phyloP scores from a whole-genome alignment of 306 rosid genomes.

The Boehmeria nivea region DNA sequence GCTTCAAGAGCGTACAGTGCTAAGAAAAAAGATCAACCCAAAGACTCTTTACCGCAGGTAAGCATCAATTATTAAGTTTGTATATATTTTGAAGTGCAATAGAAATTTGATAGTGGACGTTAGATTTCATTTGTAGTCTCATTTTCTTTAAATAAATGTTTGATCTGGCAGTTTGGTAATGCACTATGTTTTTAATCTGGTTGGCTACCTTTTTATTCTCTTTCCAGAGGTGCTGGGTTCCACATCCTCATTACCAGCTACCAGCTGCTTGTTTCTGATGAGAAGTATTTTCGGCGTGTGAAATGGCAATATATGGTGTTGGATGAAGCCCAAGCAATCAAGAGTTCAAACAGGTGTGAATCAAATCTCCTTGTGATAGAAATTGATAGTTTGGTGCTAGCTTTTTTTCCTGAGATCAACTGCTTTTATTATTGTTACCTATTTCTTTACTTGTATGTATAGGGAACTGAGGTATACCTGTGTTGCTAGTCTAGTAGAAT shows the following conservation, averaged over 20 bases:
- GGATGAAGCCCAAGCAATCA: constrained; percentile 99
- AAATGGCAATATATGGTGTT: constrained; percentile 99
- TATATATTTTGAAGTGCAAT: constrained; percentile 2
- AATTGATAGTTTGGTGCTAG: neutral
- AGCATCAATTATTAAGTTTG: constrained; percentile 15
- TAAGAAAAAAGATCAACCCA: constrained; percentile 83
- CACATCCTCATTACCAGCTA: constrained; percentile 96
- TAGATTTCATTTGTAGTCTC: too few relatives aligned
- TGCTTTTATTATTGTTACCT: neutral
- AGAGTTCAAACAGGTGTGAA: constrained; percentile 79
- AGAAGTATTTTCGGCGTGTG: constrained; percentile 82
- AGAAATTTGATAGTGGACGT: neutral
- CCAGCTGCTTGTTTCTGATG: constrained; percentile 86
- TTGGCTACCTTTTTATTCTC: constrained; percentile 7
- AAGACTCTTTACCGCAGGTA: constrained; percentile 94
- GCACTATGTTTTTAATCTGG: neutral
- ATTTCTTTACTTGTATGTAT: too few relatives aligned
- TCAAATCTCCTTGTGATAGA: constrained; percentile 6
- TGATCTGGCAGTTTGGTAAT: neutral
- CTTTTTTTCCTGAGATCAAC: neutral
- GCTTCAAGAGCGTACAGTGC: constrained; percentile 72
- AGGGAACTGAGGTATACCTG: too few relatives aligned
- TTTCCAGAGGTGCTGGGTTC: constrained; percentile 83
- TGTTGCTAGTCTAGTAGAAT: too few relatives aligned
- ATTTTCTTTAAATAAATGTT: neutral